A percentile compares a stretch with the other conserved stretches of the same genome.
These are phyloP conservation scores for Solanum appendiculatum DNA, from an alignment of 257 asterid species.

Conservation along the genomic window DNA sequence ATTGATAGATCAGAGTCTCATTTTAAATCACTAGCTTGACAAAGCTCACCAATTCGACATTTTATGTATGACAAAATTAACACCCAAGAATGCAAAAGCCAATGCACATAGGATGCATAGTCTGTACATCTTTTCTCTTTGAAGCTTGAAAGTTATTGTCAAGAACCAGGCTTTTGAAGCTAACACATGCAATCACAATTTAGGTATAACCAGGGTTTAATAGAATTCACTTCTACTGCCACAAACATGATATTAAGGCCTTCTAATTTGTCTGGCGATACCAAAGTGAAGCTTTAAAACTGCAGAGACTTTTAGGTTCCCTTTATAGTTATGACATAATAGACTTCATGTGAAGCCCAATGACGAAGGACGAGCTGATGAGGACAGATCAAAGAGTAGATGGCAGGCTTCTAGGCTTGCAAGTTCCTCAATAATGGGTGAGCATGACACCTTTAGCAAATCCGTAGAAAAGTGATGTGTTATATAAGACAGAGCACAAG, in stretches of 20 bases:
- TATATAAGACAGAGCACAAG: background rate
- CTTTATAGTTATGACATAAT: background rate
- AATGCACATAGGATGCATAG: background rate
- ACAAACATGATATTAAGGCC: background rate
- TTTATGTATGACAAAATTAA: background rate
- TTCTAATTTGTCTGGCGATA: background rate
- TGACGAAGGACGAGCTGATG: background rate
- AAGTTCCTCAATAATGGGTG: background rate
- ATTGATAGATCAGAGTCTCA: background rate
- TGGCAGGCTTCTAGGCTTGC: background rate
- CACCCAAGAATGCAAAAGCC: background rate
- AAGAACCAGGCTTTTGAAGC: background rate
- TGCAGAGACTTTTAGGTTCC: background rate
- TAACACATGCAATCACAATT: background rate
- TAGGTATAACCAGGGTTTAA: background rate
- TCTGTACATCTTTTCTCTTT: background rate
- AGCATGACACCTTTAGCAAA: background rate
- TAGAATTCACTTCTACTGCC: background rate
- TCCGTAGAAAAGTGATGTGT: background rate
- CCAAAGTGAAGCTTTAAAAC: background rate
- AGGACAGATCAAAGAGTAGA: background rate
- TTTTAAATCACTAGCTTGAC: background rate
- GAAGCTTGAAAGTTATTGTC: background rate
- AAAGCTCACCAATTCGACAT: background rate
- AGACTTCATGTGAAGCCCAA: background rate